Conservation (phyloP, 306 rosid species). For the Biancaea sappan region DNA sequence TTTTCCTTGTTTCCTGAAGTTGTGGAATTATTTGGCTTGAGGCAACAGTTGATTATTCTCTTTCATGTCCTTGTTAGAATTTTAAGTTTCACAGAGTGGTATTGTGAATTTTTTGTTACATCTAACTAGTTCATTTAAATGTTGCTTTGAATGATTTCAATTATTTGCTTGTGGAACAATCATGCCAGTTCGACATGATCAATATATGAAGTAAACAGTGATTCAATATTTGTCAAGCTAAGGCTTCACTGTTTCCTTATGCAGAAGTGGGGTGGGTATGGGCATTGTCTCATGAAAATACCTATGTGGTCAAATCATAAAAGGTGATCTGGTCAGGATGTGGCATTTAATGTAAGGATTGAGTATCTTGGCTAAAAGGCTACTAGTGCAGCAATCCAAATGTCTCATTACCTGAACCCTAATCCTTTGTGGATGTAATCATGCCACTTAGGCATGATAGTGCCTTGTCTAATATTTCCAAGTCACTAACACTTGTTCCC, state of each 20-base stretch:
- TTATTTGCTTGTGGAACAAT: background rate
- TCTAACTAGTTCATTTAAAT: background rate
- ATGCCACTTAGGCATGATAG: background rate
- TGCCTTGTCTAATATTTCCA: background rate
- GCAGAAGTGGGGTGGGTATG: background rate
- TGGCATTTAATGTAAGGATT: background rate
- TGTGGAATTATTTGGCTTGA: background rate
- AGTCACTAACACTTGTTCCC: background rate
- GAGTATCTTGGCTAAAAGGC: background rate
- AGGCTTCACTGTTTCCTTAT: background rate
- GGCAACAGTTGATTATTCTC: background rate
- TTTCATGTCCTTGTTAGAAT: background rate
- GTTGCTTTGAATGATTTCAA: conserved; percentile 5
- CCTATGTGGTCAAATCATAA: background rate
- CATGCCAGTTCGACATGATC: background rate
- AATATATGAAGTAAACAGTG: background rate
- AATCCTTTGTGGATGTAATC: background rate
- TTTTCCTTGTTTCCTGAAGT: background rate
- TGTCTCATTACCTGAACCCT: background rate
- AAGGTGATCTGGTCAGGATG: background rate
- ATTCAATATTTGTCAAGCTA: background rate
- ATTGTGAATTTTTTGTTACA: background rate
- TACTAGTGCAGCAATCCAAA: background rate
- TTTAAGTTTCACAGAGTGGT: background rate
- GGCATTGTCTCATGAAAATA: background rate